Conservation (phyloP, 2,329 filamentous ascomycete genomes). For the Fusarium anthophilum region DNA sequence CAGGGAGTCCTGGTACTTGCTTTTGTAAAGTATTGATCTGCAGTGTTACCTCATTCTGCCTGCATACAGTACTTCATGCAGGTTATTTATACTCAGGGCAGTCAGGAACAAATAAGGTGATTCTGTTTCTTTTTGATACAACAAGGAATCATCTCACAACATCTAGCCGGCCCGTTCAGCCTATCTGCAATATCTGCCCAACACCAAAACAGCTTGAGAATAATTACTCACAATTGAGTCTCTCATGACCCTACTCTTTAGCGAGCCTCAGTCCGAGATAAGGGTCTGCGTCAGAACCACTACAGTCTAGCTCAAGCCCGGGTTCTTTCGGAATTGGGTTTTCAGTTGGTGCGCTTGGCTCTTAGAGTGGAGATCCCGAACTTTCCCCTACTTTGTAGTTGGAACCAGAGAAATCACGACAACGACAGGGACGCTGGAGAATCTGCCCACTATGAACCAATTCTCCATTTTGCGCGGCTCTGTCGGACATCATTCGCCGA, state of each 20-base stretch:
- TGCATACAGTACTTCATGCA: slow-evolving; percentile 7
- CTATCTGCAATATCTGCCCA: background rate
- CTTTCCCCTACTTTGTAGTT: slow-evolving; percentile 15
- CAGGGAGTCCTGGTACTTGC: background rate
- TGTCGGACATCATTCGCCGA: slow-evolving; percentile 19
- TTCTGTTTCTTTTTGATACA: background rate
- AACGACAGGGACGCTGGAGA: slow-evolving; percentile 4
- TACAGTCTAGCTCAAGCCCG: slow-evolving; percentile 8
- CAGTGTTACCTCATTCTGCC: slow-evolving; percentile 20
- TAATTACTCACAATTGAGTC: background rate
- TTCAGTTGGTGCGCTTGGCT: slow-evolving; percentile 22
- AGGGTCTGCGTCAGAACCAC: slow-evolving; percentile 23
- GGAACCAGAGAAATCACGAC: slow-evolving; percentile 9
- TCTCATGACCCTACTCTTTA: slow-evolving; percentile 8
- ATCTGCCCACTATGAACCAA: slow-evolving; percentile 26
- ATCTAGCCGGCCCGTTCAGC: background rate
- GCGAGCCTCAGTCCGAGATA: slow-evolving; percentile 22
- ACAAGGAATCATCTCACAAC: background rate
- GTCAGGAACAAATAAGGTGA: slow-evolving; percentile 1
- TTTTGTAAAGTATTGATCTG: slow-evolving; percentile 4
- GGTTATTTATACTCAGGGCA: background rate
- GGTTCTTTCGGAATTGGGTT: slow-evolving; percentile 35
- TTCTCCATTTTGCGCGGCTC: slow-evolving; percentile 11
- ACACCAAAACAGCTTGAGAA: background rate
- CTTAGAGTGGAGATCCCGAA: slow-evolving; percentile 30